phyloP scores from a whole-genome alignment of 345 rosid genomes.

The Xanthoceras sorbifolium region DNA sequence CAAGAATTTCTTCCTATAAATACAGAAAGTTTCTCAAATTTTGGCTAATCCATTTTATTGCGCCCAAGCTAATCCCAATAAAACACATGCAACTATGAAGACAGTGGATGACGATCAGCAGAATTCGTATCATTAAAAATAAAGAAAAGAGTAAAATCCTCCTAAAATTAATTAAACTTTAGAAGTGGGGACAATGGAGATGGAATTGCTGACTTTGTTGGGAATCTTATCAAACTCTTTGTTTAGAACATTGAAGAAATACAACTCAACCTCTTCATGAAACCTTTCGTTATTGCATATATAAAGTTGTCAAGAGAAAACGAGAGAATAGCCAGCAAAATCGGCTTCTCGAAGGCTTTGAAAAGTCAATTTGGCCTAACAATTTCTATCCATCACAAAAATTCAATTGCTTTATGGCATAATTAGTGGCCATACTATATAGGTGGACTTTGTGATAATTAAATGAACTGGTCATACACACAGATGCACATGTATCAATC shows the following conservation, averaged over 20 bases:
- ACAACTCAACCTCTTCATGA: too few relatives aligned
- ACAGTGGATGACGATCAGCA: neutral
- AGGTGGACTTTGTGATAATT: neutral
- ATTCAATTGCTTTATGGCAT: neutral
- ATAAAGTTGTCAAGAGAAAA: neutral
- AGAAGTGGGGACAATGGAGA: neutral
- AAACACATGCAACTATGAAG: neutral
- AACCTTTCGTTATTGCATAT: neutral
- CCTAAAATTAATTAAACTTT: too few relatives aligned
- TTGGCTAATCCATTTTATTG: neutral
- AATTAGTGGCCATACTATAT: neutral
- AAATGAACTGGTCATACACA: neutral
- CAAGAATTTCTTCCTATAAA: neutral
- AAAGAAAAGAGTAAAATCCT: too few relatives aligned
- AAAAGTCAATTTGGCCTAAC: neutral
- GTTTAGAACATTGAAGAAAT: neutral
- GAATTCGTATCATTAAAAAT: neutral
- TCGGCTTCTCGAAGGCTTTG: neutral
- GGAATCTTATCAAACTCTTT: neutral
- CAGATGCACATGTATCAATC: neutral
- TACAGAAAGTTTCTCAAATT: neutral
- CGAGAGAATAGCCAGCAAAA: neutral
- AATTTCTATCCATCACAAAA: neutral
- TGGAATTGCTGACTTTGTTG: neutral
- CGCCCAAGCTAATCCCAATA: neutral